phyloP scores from a whole-genome alignment of 1,284 basidiomycete species.

The Polyporus tsugae region DNA sequence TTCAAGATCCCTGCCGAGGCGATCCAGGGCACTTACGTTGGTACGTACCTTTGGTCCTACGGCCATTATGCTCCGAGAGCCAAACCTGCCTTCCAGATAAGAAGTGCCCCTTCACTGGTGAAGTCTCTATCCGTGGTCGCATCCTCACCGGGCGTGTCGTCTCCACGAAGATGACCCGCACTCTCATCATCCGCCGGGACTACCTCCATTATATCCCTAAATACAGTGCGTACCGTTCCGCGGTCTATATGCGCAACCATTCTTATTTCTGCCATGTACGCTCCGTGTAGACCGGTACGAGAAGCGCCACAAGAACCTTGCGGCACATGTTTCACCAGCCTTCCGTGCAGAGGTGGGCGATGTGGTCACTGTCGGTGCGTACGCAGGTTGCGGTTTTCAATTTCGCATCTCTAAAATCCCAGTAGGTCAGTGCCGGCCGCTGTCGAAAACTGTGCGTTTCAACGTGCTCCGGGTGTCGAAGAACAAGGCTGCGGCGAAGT shows the following conservation, averaged over 20 bases:
- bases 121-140: slow-evolving; percentile 98
- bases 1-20: slow-evolving; percentile 98
- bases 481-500: slow-evolving; percentile 89
- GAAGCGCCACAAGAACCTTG: slow-evolving; percentile 98
- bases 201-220: slow-evolving; percentile 99
- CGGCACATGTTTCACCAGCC: slow-evolving; percentile 96
- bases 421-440: slow-evolving; percentile 96
- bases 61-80: not conserved
- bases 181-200: slow-evolving; percentile 97
- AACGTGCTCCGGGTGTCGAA: slow-evolving; percentile 93
- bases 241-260: slow-evolving; percentile 22
- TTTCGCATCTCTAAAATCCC: not conserved
- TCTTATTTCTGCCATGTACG: slow-evolving; percentile 6
- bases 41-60: slow-evolving; percentile 55
- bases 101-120: slow-evolving; percentile 98
- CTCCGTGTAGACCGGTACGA: slow-evolving; percentile 85
- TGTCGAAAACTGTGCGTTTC: slow-evolving; percentile 99
- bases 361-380: slow-evolving; percentile 93
- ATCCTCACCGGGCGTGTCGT: slow-evolving; percentile 98
- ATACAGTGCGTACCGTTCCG: slow-evolving; percentile 75
- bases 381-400: not conserved
- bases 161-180: slow-evolving; percentile 99
- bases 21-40: slow-evolving; percentile 97
- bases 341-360: slow-evolving; percentile 98
- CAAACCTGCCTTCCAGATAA: slow-evolving; percentile 73